Percentiles rank a stretch among this genome's conserved stretches.
These are phyloP conservation scores for Beta lomatogona DNA, from an alignment of 179 eudicot genomes.

Conservation along the genomic window DNA sequence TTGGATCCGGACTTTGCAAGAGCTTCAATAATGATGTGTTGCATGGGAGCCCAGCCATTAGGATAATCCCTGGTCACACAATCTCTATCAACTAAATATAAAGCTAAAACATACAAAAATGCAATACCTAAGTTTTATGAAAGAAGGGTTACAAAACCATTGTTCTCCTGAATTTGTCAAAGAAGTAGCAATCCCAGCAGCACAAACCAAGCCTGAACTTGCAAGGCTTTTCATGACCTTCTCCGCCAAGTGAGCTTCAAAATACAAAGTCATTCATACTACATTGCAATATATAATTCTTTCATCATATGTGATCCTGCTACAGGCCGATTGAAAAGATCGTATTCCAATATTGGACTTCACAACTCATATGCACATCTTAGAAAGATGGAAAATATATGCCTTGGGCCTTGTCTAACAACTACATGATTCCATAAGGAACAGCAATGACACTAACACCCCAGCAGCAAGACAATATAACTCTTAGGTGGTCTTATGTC, in stretches of 20 bases:
- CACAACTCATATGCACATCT: neutral
- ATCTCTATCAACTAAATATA: constrained; percentile 10
- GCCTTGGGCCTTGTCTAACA: neutral
- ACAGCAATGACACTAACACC: neutral
- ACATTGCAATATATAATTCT: neutral
- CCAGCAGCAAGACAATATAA: neutral
- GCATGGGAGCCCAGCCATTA: constrained; percentile 97
- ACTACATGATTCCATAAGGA: no score
- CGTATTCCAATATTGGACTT: neutral
- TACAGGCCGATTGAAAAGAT: neutral
- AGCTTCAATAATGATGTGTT: constrained; percentile 84
- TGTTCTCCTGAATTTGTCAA: constrained; percentile 80
- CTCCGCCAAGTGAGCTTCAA: constrained; percentile 52
- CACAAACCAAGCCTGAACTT: constrained; percentile 62
- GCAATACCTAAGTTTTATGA: neutral
- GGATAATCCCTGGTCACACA: constrained; percentile 81
- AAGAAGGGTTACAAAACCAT: constrained; percentile 48
- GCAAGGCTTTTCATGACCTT: constrained; percentile 65
- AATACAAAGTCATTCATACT: constrained; percentile 11
- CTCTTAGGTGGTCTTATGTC: neutral
- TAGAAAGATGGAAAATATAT: neutral
- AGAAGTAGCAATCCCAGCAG: constrained; percentile 83
- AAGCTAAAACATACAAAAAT: neutral
- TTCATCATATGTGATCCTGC: neutral
- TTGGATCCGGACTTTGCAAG: constrained; percentile 63